phyloP scores from a whole-genome alignment of 2,329 filamentous ascomycete genomes.

The Beauveria caledonica region DNA sequence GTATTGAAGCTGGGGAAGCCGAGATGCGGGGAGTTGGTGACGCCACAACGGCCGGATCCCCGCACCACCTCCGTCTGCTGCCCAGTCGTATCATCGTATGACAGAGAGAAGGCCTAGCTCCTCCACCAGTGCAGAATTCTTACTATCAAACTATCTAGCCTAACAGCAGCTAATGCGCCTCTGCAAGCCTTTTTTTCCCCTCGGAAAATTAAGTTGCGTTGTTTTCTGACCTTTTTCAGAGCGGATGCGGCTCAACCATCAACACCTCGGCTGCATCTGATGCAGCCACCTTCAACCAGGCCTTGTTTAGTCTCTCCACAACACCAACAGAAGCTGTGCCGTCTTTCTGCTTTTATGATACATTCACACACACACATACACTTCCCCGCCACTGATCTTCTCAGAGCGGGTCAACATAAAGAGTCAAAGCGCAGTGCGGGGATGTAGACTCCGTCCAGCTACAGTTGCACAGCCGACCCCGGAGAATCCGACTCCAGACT shows the following conservation, averaged over 20 bases:
- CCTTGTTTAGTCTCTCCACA: neutral
- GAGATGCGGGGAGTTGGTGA: conserved; percentile 8
- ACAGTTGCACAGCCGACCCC: neutral
- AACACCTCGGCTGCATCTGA: conserved; percentile 1
- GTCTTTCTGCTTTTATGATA: neutral
- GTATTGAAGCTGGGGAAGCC: conserved; percentile 1
- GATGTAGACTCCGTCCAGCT: neutral
- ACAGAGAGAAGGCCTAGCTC: neutral
- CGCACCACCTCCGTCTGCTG: neutral
- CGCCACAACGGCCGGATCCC: conserved; percentile 3
- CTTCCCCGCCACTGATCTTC: neutral
- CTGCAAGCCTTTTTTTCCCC: neutral
- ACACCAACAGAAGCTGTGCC: neutral
- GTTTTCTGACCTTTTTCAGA: neutral
- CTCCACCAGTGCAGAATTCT: neutral
- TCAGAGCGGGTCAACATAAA: neutral
- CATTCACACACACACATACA: too few species aligned
- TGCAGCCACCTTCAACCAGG: neutral
- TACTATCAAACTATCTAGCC: neutral
- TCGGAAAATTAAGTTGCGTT: neutral
- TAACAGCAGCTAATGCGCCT: neutral
- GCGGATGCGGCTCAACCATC: conserved; percentile 6
- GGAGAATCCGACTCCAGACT: neutral
- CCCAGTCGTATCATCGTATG: neutral
- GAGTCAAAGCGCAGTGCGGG: conserved; percentile 4